A percentile compares a stretch with the other conserved stretches of the same genome.
Conservation (phyloP, 2,329 filamentous ascomycete species). For the Trichothecium sympodiale region DNA sequence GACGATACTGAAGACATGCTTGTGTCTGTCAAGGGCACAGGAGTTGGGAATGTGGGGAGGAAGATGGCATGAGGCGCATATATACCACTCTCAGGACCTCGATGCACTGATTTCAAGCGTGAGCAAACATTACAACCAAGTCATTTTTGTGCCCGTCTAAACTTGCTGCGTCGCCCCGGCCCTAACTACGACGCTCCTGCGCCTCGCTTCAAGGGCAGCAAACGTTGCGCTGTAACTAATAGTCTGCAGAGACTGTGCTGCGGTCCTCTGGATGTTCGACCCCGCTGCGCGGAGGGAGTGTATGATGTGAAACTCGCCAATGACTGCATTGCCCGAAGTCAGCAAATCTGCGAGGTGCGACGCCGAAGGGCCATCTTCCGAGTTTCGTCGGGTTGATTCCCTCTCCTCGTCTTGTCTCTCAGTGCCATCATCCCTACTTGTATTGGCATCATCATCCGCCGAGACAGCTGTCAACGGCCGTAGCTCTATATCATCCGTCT, state of each 20-base stretch:
- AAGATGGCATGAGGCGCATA: slow-evolving; percentile 54
- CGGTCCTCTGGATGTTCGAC: slow-evolving; percentile 32
- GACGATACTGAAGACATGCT: slow-evolving; percentile 63
- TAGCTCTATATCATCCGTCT: slow-evolving; percentile 34
- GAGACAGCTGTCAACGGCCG: slow-evolving; percentile 18
- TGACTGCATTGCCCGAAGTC: slow-evolving; percentile 41
- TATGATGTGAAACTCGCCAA: slow-evolving; percentile 42
- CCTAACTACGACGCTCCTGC: slow-evolving; percentile 8
- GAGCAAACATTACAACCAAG: neutral
- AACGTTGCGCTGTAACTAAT: slow-evolving; percentile 42
- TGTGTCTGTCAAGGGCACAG: slow-evolving; percentile 82
- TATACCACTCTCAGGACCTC: slow-evolving; percentile 8
- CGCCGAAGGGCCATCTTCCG: slow-evolving; percentile 18
- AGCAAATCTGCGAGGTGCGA: slow-evolving; percentile 35
- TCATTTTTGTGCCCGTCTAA: neutral
- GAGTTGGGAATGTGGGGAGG: slow-evolving; percentile 88
- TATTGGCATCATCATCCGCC: slow-evolving; percentile 4
- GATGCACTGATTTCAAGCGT: slow-evolving; percentile 4
- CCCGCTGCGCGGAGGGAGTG: slow-evolving; percentile 36
- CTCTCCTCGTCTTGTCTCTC: slow-evolving; percentile 10
- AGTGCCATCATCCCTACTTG: slow-evolving; percentile 7
- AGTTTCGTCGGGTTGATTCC: slow-evolving; percentile 9
- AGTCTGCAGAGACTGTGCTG: slow-evolving; percentile 41
- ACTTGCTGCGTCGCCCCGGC: neutral
- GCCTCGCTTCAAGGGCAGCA: slow-evolving; percentile 35